These are phyloP conservation scores for Tuber aestivum DNA, from an alignment of 495 filamentous ascomycete species.

Conservation along the genomic window DNA sequence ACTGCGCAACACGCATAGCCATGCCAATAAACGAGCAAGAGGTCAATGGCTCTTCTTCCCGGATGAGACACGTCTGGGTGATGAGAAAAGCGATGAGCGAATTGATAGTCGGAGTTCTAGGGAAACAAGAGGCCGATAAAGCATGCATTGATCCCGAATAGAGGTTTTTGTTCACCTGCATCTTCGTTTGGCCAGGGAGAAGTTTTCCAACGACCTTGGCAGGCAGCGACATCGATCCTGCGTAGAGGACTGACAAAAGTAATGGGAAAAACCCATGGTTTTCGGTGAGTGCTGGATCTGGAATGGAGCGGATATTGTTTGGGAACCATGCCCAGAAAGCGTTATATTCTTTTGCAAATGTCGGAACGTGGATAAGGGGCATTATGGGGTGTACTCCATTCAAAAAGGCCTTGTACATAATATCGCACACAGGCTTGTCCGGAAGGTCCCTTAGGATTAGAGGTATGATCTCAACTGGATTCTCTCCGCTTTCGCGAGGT, in stretches of 20 bases:
- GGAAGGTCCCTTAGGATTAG: slow-evolving; percentile 26
- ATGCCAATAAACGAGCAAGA: slow-evolving; percentile 38
- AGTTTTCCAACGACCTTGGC: slow-evolving; percentile 17
- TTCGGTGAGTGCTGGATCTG: slow-evolving; percentile 21
- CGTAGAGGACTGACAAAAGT: slow-evolving; percentile 34
- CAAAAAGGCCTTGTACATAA: slow-evolving; percentile 34
- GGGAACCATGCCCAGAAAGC: slow-evolving; percentile 38
- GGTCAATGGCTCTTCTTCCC: slow-evolving; percentile 39
- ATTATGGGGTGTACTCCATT: slow-evolving; percentile 38
- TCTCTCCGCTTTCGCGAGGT: slow-evolving; percentile 13
- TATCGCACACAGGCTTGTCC: slow-evolving; percentile 8
- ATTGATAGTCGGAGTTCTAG: slow-evolving; percentile 31
- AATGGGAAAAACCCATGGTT: slow-evolving; percentile 34
- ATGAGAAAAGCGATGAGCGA: slow-evolving; percentile 38
- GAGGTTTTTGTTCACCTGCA: slow-evolving; percentile 22
- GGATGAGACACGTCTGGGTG: slow-evolving; percentile 36
- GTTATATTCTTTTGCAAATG: slow-evolving; percentile 28
- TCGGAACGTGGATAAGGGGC: slow-evolving; percentile 38
- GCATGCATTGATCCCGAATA: slow-evolving; percentile 30
- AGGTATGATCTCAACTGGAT: slow-evolving; percentile 19
- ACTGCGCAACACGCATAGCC: slow-evolving; percentile 51
- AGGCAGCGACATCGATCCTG: slow-evolving; percentile 32
- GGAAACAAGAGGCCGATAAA: slow-evolving; percentile 28
- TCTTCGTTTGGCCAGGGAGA: slow-evolving; percentile 8
- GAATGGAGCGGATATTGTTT: slow-evolving; percentile 10